Conservation (phyloP, 2,329 filamentous ascomycete genomes). For the Acrodontium crateriforme region DNA sequence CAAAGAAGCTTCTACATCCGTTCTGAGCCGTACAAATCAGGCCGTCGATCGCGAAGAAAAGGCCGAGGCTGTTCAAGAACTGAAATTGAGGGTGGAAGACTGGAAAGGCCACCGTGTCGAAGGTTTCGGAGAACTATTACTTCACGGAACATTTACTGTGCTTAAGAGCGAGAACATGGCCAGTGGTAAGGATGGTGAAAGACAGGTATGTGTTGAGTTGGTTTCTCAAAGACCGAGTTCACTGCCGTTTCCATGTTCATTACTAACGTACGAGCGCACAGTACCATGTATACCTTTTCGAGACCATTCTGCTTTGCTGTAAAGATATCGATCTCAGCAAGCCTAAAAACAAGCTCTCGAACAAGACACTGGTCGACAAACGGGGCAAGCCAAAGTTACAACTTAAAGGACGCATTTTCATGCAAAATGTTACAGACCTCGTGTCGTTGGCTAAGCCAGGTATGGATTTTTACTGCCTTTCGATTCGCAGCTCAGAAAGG, state of each 20-base stretch:
- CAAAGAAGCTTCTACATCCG: conserved; percentile 67
- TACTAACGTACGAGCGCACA: conserved; percentile 24
- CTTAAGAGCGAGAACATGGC: conserved; percentile 44
- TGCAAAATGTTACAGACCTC: conserved; percentile 97
- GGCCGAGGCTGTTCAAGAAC: conserved; percentile 68
- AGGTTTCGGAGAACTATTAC: conserved; percentile 75
- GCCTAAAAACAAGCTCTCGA: conserved; percentile 56
- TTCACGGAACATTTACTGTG: conserved; percentile 84
- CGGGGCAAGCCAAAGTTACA: conserved; percentile 67
- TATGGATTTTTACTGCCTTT: conserved; percentile 31
- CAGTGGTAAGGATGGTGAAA: conserved; percentile 64
- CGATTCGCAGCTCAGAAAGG: conserved; percentile 11
- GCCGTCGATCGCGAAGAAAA: conserved; percentile 81
- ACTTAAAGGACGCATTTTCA: conserved; percentile 94
- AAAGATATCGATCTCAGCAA: conserved; percentile 87
- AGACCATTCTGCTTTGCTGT: conserved; percentile 89
- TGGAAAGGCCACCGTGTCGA: conserved; percentile 91
- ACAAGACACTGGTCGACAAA: conserved; percentile 55
- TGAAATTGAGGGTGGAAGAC: conserved; percentile 75
- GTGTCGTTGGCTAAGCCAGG: conserved; percentile 75
- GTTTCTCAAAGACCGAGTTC: not conserved
- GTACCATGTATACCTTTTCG: conserved; percentile 97
- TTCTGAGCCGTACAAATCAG: conserved; percentile 74
- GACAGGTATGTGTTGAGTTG: conserved; percentile 51
- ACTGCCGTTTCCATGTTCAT: conserved; percentile 1